Base-by-base conservation (phyloP, 148 eudicot species). In the Rhododendron vialii region DNA sequence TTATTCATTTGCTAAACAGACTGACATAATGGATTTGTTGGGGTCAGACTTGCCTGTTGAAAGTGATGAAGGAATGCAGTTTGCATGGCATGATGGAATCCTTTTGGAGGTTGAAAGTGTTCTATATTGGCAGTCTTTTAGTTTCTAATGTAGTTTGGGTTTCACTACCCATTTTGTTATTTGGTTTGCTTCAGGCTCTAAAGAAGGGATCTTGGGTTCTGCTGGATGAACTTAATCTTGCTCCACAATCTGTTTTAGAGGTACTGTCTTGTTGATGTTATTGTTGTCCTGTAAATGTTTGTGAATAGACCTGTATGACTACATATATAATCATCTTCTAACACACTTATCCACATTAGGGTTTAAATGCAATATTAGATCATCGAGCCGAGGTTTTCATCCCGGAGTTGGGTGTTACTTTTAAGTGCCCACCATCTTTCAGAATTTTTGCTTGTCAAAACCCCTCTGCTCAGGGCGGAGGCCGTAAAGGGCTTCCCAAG, bases 11-110 rank as follows among this genome's bases (percentile, higher is more conserved):
- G 84, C 69, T 87, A 35, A 83, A 61, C 92, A 97, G 99, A 97
- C 98, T 71, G 99, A 97, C 90, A 92, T 97, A 36, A 97, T 97
- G 99, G 99, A 97, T 87, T 92, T 97, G 77, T 91, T 97, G 93
- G 99, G 99, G 45, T 97, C 99, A 18, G 99, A 97, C 91, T 92
- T 97, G 87, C 99, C 99, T 43, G 89, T 97, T 43, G 98, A 97
- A 88, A 93, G 96, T 87, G 95, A 95, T 81, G 95, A 92, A 84
- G 98, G 98, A 55, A 86, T 97, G 91, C 96, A 92, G 88, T 97
- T 97, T 93, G 98, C 98, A 67, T 97, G 99, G 99, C 94, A 94
- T 84, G 99, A 97, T 93, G 99, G 99, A 38, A 97, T 97, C 86
- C 91, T 97, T 51, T 90, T 97, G 85, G 98, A 96, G 98, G 99